Evolutionary conservation across 169 alveolate genomes (phyloP).

Genomic region (Plasmodium relictum): DNA sequence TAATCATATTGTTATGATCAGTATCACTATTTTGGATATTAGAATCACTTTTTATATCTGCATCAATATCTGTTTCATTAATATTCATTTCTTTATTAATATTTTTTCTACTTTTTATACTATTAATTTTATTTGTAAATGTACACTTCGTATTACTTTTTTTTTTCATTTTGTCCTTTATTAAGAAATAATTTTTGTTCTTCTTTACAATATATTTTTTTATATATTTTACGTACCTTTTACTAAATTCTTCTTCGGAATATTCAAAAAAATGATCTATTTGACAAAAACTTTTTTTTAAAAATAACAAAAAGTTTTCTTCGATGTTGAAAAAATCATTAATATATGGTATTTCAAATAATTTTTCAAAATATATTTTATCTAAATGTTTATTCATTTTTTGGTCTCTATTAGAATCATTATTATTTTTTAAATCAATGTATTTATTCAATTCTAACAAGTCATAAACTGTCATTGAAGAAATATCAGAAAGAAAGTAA

Average conservation of each 20-base stretch:
- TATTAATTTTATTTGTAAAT: no score
- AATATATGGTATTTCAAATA: conserved; percentile 10
- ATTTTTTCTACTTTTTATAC: no score
- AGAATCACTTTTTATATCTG: no score
- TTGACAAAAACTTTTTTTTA: conserved; percentile 35
- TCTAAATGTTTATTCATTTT: conserved; percentile 25
- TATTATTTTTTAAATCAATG: conserved; percentile 53
- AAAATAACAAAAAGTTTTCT: conserved; percentile 26
- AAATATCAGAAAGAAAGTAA: conserved; percentile 78
- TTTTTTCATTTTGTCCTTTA: background rate
- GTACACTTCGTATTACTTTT: no score
- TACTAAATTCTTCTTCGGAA: conserved; percentile 11
- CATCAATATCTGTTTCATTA: no score
- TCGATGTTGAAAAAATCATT: conserved; percentile 24
- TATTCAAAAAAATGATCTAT: conserved; percentile 43
- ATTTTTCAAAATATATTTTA: conserved; percentile 43
- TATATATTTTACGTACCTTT: conserved; percentile 4
- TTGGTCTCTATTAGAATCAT: conserved; percentile 24
- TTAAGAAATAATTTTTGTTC: conserved; percentile 7
- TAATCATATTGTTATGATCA: no score
- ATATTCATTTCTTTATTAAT: no score
- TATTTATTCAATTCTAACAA: conserved; percentile 75
- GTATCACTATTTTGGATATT: no score
- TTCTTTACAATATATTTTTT: conserved; percentile 35
- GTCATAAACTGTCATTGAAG: conserved; percentile 76